Base-by-base conservation (phyloP, 192 early-diverging fungal species). In the Coemansia sp. region DNA sequence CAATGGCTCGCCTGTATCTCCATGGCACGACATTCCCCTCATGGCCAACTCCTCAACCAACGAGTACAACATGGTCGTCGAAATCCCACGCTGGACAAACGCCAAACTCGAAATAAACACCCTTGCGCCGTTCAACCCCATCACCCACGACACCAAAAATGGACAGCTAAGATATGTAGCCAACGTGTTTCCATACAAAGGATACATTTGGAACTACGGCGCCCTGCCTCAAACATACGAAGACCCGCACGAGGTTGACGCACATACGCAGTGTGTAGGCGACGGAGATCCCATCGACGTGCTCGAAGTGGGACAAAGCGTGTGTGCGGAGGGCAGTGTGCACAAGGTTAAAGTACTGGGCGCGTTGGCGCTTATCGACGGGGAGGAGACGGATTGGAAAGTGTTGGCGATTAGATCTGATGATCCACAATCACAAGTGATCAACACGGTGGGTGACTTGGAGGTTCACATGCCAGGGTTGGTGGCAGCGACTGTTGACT, bases 171-270 rank as follows among this genome's bases (percentile, higher is more conserved):
- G 97, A 64, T 95, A 87, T 74, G 95, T 98, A 49, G 88, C 93
- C 73, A 96, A 98, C 88, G 89, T 90, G 78, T 98, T 97, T 88
- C 97, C 97, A 9, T 93, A 97, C 89, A 92, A 98, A 83, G 97
- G 97, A 59, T 98, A 98, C 83, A 97, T 98, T 78, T 98, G 97
- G 97, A 98, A 98, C 94, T 97, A 98, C 74, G 97, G 97, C 71
- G 95, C 95, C 62, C 85, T 98, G 68, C 97, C 97, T 52, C 97
- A 98, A 86, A 99, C 97, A 48, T 99, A 93, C 93, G 97, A 99
- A 84, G 97, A 99, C 74, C 95, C 97, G 47, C 88, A 73, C 67
- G 83, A 85, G 62, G 74, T 74, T 50, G 88, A 96, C 83, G 81
- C 88, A 57, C 94, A 96, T 74, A 98, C 97, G 69, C 92, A 93